Base-by-base conservation (phyloP, 371 early-diverging fungal genomes). In the Umbelopsis sp. region DNA sequence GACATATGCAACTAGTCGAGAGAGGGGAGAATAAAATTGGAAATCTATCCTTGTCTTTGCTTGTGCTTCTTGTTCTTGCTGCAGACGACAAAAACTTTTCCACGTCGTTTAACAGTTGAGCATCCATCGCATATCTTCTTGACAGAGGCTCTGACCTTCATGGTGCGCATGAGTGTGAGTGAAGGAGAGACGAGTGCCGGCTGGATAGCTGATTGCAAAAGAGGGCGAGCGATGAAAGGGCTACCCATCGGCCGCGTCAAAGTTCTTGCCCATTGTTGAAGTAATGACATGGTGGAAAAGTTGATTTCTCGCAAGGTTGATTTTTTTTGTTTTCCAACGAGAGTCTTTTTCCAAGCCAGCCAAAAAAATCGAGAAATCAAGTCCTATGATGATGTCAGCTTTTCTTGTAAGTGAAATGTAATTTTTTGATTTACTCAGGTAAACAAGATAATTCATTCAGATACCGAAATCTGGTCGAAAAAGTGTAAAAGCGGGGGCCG, bases 121-220 rank as follows among this genome's bases (percentile, higher is more conserved):
- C 94, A 94, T 35, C 92, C 86, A 69, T 92, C 89, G 74, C 94
- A 94, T 75, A 91, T 83, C 74, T 89, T 89, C 82, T 94, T 94
- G 74, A 94, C 90, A 6, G 93, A 91, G 24, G 93, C 88, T 63
- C 92, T 86, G 12, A 93, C 93, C 77, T 94, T 94, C 90, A 93
- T 92, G 48, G 92, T 92, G 46, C 93, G 89, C 63, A 83, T 76
- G 50, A 80, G 52, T 29, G 76, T 80, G 18, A 84, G 70, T 24
- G 57, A 78, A 65, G 32, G 76, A 50, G 8, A 79, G 70, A 41
- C 71, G 68, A 24, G 65, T 69, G 22, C 71, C 24, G 12, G 68
- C 66, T 71, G 77, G 64, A 69, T 73, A 72, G 25, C 64, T 63
- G 67, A 63, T 65, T 72, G 70, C 5, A 71, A 62, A 46, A 71